These are phyloP conservation scores for Aspergillus homomorphus DNA, from an alignment of 495 filamentous ascomycete genomes.

Conservation along the genomic window DNA sequence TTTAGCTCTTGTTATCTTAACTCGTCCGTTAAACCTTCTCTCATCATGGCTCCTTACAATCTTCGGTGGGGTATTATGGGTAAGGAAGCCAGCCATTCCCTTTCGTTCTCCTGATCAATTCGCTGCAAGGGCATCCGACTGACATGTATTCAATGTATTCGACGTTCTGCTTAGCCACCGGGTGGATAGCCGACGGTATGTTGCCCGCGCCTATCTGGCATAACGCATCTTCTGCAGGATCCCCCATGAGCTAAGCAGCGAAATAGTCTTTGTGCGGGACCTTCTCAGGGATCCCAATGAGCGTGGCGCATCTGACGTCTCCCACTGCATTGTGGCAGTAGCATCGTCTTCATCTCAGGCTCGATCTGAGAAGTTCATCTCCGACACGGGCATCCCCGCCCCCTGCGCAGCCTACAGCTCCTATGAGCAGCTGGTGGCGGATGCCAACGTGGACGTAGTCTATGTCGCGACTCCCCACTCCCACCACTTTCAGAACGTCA, in stretches of 20 bases:
- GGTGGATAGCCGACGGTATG: slow-evolving; percentile 72
- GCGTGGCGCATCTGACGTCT: slow-evolving; percentile 69
- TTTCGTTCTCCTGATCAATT: too few relatives aligned
- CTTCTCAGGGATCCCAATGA: slow-evolving; percentile 72
- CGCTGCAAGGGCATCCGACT: slow-evolving; percentile 15
- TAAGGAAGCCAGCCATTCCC: slow-evolving; percentile 23
- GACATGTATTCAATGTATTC: slow-evolving; percentile 3
- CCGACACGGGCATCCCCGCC: slow-evolving; percentile 58
- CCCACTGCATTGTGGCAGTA: slow-evolving; percentile 75
- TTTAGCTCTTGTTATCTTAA: not conserved
- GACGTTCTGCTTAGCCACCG: slow-evolving; percentile 55
- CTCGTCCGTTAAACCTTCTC: not conserved
- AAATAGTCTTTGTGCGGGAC: slow-evolving; percentile 73
- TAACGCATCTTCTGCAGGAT: not conserved
- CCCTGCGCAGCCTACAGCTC: slow-evolving; percentile 73
- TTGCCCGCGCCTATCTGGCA: slow-evolving; percentile 5
- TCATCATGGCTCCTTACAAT: slow-evolving; percentile 52
- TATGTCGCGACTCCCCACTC: slow-evolving; percentile 95
- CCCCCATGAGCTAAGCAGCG: slow-evolving; percentile 4
- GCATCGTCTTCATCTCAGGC: slow-evolving; percentile 73
- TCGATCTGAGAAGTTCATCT: slow-evolving; percentile 70
- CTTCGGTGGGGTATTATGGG: slow-evolving; percentile 77
- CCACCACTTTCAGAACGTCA: slow-evolving; percentile 90
- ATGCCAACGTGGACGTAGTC: slow-evolving; percentile 79
- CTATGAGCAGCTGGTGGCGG: slow-evolving; percentile 74